Evolutionary conservation across 768 basidiomycete genomes (phyloP).

Genomic region (Rossbeevera mucosa): DNA sequence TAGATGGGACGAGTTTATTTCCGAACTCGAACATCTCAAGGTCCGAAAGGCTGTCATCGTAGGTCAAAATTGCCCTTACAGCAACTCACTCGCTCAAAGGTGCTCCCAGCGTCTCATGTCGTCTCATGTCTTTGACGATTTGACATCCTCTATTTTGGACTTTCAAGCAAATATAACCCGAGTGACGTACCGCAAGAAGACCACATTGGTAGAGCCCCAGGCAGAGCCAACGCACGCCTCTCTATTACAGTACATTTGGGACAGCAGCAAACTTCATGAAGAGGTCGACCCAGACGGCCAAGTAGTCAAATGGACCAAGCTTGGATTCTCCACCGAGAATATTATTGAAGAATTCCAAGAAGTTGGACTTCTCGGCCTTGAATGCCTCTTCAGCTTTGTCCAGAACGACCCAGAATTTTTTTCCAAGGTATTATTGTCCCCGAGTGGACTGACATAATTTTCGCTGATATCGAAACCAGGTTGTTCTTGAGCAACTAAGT

Average conservation of each 20-base stretch:
- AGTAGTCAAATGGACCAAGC: conserved; percentile 63
- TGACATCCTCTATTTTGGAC: conserved; percentile 79
- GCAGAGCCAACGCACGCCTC: conserved; percentile 52
- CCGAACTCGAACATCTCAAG: conserved; percentile 69
- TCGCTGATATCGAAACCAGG: conserved; percentile 36
- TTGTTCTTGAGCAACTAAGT: conserved; percentile 76
- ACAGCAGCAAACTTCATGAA: conserved; percentile 50
- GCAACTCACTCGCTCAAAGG: conserved; percentile 8
- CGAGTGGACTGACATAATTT: not conserved
- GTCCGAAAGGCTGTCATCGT: conserved; percentile 81
- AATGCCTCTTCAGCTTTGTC: conserved; percentile 77
- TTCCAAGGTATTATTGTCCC: conserved; percentile 53
- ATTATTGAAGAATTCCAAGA: conserved; percentile 71
- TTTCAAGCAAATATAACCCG: conserved; percentile 85
- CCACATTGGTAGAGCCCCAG: conserved; percentile 68
- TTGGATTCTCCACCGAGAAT: conserved; percentile 77
- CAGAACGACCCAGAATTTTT: conserved; percentile 66
- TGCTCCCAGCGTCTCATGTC: conserved; percentile 70
- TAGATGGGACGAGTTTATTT: conserved; percentile 76
- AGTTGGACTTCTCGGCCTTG: conserved; percentile 76
- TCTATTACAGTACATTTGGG: conserved; percentile 67
- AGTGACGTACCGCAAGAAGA: conserved; percentile 77
- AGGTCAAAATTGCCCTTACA: conserved; percentile 28
- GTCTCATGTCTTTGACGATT: conserved; percentile 72
- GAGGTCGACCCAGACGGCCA: conserved; percentile 47